Base-by-base conservation (phyloP, 1,284 basidiomycete genomes). In the Wallemia mellicola region DNA sequence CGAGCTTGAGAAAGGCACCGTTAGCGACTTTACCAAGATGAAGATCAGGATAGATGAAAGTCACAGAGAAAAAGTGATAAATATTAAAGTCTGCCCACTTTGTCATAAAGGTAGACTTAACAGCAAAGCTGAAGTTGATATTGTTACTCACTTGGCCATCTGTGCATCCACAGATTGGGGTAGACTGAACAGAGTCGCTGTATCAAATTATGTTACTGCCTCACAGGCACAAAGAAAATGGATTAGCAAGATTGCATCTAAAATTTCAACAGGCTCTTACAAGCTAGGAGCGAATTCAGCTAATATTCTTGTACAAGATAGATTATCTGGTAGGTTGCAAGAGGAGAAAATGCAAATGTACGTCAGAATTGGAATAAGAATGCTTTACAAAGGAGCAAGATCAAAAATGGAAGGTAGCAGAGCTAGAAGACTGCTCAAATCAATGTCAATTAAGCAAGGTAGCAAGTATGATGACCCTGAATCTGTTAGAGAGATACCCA, bases 261-360 rank as follows among this genome's bases (percentile, higher is more conserved):
- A 87, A 71, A 79, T 92, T 58, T 64, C 63, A 0, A 77, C 77
- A 62, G 91, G 91, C 1, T 77, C 83, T 63, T 95, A 96, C 71
- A 80, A 78, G 64, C 77, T 95, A 27, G 91, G 91, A 5, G 91
- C 89, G 63, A 86, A 91, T 66, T 87, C 83, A 59, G 92, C 89
- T 58, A 96, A 96, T 68, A 95, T 96, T 63, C 86, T 95, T 62
- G 87, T 94, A 0, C 88, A 94, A 71, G 87, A 94, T 68, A 75
- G 89, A 15, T 69, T 79, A 66, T 91, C 86, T 1, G 92, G 94
- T 0, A 84, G 88, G 68, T 69, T 96, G 61, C 82, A 92, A 66
- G 94, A 98, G 71, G 94, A 98, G 71, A 96, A 96, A 74, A 94
- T 92, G 83, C 83, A 89, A 67, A 85, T 89, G 1, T 95, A 95